phyloP scores from a whole-genome alignment of 176 grass and related monocot species.

The Raddia distichophylla region DNA sequence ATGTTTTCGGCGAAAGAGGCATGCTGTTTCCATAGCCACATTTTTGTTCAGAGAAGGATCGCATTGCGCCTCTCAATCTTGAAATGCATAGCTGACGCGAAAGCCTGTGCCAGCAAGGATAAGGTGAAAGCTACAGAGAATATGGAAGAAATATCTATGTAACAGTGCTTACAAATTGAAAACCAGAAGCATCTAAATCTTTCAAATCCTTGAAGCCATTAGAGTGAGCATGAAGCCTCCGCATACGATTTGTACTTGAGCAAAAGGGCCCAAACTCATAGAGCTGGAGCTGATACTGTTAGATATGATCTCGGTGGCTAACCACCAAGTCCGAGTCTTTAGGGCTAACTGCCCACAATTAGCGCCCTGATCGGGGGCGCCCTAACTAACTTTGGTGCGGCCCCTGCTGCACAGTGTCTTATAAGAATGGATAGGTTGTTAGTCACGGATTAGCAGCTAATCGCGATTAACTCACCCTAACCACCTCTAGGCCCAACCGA shows the following conservation, averaged over 20 bases:
- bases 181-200: conserved; percentile 3
- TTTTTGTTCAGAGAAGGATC: conserved; percentile 10
- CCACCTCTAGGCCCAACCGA: too few relatives aligned
- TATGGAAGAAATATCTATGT: conserved; percentile 7
- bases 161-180: neutral
- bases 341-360: too few relatives aligned
- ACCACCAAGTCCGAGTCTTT: too few relatives aligned
- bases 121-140: conserved; percentile 11
- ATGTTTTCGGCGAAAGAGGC: conserved; percentile 22
- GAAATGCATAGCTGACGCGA: conserved; percentile 7
- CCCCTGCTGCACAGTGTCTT: too few relatives aligned
- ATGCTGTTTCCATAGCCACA: conserved; percentile 34
- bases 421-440: too few relatives aligned
- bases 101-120: conserved; percentile 8
- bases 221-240: conserved; percentile 7
- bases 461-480: too few relatives aligned
- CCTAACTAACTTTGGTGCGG: too few relatives aligned
- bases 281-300: neutral
- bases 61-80: neutral
- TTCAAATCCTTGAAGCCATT: neutral
- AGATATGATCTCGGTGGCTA: too few relatives aligned
- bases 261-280: conserved; percentile 13
- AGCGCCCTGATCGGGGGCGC: too few relatives aligned
- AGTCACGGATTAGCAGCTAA: too few relatives aligned
- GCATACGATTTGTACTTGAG: conserved; percentile 23